Percentiles rank a stretch among this genome's conserved stretches.
These are phyloP conservation scores for Fagus sylvatica DNA, from an alignment of 306 rosid genomes.

Conservation along the genomic window DNA sequence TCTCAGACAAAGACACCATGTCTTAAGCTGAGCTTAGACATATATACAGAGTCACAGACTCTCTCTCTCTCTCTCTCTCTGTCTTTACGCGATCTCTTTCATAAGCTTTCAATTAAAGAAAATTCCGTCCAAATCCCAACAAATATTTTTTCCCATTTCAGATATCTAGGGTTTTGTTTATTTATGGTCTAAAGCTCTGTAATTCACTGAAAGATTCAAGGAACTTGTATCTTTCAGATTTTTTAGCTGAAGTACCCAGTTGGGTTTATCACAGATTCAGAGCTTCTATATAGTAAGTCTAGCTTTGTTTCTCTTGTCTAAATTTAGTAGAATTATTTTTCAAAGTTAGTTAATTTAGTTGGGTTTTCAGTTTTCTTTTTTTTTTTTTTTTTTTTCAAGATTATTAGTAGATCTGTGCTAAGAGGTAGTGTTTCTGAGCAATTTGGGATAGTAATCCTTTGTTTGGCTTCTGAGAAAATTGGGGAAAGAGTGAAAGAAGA, in stretches of 20 bases:
- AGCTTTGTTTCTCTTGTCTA: constrained; percentile 23
- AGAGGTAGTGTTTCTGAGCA: constrained; percentile 29
- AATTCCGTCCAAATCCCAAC: constrained; percentile 42
- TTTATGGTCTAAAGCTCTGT: constrained; percentile 10
- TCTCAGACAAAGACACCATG: constrained; percentile 43
- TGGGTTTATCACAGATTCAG: constrained; percentile 56
- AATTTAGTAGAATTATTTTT: constrained; percentile 26
- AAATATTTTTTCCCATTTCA: constrained; percentile 47
- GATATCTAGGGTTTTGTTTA: constrained; percentile 36
- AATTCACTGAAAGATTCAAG: constrained; percentile 29
- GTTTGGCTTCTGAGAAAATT: constrained; percentile 38
- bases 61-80: constrained; percentile 26
- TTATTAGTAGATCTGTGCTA: constrained; percentile 71
- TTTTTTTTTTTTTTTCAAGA: no score
- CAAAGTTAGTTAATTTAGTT: constrained; percentile 42
- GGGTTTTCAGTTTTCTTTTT: constrained; percentile 10
- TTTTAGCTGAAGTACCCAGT: constrained; percentile 30
- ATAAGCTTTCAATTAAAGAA: constrained; percentile 44
- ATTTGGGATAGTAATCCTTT: constrained; percentile 28
- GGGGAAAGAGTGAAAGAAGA: constrained; percentile 14
- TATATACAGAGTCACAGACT: background rate
- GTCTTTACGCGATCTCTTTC: constrained; percentile 65
- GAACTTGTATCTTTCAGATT: constrained; percentile 54
- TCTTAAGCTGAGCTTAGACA: constrained; percentile 17
- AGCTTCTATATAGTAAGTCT: constrained; percentile 47